Base-by-base conservation (phyloP, 2,329 filamentous ascomycete genomes). In the Microsporum ferrugineum region DNA sequence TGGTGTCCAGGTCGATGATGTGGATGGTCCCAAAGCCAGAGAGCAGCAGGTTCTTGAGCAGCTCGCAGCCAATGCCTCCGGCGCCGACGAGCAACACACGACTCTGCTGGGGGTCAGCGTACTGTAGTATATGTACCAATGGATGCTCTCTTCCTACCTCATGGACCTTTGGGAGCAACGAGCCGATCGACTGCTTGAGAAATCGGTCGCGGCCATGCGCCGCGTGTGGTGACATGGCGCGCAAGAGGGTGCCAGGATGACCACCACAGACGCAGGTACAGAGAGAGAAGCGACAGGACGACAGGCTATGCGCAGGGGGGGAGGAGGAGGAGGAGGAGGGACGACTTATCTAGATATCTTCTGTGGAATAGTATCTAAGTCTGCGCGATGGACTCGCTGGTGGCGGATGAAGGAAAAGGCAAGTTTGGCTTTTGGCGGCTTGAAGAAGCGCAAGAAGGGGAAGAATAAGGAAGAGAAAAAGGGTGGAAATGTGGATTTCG, bases 1-100 rank as follows among this genome's bases (percentile, higher is more conserved):
- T 97, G 0, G 94, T 99, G 74, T 99, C 94, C 63, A 99, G 88
- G 74, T 99, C 94, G 67, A 99, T 90, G 53, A 97, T 87, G 74
- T 96, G 89, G 58, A 97, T 86, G 76, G 96, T 88, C 66, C 90
- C 90, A 68, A 96, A 99, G 66, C 92, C 91, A 49, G 86, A 88
- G 57, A 96, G 85, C 51, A 92, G 90, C 61, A 99, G 85, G 74
- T 97, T 96, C 80, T 99, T 99, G 65, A 99, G 84, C 5, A 99
- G 82, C 77, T 99, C 94, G 77, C 94, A 99, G 68, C 94, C 94
- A 71, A 99, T 99, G 64, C 94, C 94, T 64, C 94, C 94, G 61
- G 94, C 94, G 69, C 94, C 94, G 61, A 99, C 92, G 80, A 99
- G 90, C 62, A 99, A 81, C 59, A 96, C 87, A 65, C 87, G 88